Evolutionary conservation across 2,329 filamentous ascomycete genomes (phyloP).

Genomic region (Neonectria punicea): DNA sequence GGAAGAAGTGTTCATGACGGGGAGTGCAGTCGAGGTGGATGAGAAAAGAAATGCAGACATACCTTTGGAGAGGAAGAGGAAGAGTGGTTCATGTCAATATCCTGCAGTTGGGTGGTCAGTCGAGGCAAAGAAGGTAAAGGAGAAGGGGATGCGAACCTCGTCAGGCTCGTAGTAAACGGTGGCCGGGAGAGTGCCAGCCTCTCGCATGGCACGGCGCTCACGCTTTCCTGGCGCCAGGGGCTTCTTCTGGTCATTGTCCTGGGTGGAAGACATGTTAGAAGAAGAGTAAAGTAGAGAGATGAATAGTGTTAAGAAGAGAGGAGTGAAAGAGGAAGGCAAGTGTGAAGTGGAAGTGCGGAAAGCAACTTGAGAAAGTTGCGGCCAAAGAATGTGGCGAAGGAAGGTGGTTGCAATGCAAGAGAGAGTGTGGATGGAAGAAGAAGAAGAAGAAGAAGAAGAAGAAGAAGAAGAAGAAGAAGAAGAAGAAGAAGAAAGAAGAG

Average conservation of each 20-base stretch:
- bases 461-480: not conserved
- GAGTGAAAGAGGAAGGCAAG: not conserved
- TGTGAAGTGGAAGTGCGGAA: not conserved
- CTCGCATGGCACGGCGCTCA: not conserved
- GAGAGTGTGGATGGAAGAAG: no score
- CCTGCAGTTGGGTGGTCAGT: not conserved
- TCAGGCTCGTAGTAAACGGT: not conserved
- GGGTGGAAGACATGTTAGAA: not conserved
- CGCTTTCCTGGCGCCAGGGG: no score
- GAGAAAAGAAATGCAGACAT: conserved; percentile 31
- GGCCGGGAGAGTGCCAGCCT: not conserved
- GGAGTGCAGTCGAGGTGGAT: conserved; percentile 32
- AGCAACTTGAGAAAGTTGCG: not conserved
- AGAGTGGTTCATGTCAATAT: not conserved
- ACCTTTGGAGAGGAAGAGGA: conserved; percentile 4
- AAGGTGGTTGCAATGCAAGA: no score
- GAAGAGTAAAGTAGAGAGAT: not conserved
- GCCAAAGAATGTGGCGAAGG: not conserved
- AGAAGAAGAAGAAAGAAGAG: not conserved
- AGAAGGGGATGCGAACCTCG: not conserved
- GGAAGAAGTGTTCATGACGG: conserved; percentile 22
- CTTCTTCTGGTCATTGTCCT: not conserved
- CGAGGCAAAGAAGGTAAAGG: not conserved
- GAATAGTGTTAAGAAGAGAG: not conserved
- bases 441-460: not conserved